Percentiles rank a stretch among this genome's conserved stretches.
phyloP scores from a whole-genome alignment of 495 filamentous ascomycete species.

The Neurospora sp. region DNA sequence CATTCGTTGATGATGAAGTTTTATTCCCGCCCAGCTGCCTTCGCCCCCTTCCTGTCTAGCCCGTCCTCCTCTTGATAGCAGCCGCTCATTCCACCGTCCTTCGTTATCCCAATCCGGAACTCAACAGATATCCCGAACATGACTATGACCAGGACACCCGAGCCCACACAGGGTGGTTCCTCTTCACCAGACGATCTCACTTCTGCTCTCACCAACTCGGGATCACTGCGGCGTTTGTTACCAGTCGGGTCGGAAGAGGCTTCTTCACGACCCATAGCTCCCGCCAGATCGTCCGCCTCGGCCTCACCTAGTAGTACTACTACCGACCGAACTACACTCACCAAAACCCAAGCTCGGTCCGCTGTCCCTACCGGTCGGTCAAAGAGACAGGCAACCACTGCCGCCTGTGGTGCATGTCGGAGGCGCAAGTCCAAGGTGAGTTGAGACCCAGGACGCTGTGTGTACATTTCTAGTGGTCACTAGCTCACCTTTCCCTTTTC shows the following conservation, averaged over 20 bases:
- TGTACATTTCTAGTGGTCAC: neutral
- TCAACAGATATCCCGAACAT: neutral
- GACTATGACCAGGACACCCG: neutral
- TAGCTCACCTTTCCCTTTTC: conserved; percentile 1
- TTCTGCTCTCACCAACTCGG: neutral
- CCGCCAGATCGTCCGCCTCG: neutral
- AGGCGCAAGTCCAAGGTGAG: conserved; percentile 46
- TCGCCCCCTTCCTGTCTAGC: too few relatives aligned
- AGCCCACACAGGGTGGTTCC: neutral
- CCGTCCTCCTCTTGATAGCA: too few relatives aligned
- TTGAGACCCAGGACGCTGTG: neutral
- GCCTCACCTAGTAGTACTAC: neutral
- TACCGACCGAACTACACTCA: neutral
- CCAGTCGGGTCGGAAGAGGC: neutral
- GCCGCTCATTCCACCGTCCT: too few relatives aligned
- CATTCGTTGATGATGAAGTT: neutral
- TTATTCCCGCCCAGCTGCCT: too few relatives aligned
- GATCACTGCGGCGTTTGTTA: neutral
- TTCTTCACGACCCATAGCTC: neutral
- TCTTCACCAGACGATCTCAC: neutral
- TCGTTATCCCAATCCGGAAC: neutral
- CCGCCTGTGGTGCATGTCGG: conserved; percentile 44
- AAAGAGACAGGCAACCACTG: conserved; percentile 35
- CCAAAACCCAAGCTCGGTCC: neutral
- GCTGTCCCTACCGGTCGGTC: neutral